A percentile compares a stretch with the other conserved stretches of the same genome.
Evolutionary conservation across 208 protist species (phyloP).

Genomic region (Trichomonas tenax): DNA sequence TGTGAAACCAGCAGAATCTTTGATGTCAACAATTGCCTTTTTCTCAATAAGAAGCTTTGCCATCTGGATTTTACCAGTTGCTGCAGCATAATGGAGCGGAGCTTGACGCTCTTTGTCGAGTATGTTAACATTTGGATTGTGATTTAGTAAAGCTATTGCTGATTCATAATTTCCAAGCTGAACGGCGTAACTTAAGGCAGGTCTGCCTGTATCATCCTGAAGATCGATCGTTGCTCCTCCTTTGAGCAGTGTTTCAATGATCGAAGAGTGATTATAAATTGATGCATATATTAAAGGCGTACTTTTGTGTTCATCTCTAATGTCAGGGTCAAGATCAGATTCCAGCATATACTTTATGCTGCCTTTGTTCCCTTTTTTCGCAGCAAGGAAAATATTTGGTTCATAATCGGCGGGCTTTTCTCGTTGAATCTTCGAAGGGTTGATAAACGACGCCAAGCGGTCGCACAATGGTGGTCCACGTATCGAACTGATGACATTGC

Average conservation of each 20-base stretch:
- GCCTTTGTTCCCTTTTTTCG: neutral
- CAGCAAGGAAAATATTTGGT: neutral
- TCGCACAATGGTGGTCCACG: neutral
- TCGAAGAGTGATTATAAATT: neutral
- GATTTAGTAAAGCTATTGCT: neutral
- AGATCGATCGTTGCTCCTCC: neutral
- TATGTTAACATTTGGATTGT: neutral
- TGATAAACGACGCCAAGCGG: neutral
- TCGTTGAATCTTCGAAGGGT: neutral
- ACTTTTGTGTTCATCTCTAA: neutral
- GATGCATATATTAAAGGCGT: neutral
- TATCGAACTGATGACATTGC: neutral
- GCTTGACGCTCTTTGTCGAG: neutral
- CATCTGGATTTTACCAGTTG: neutral
- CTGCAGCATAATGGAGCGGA: neutral
- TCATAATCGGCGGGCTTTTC: neutral
- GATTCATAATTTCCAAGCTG: neutral
- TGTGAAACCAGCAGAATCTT: neutral
- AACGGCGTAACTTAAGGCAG: constrained; percentile 46
- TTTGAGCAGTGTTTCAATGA: neutral
- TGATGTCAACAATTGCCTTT: neutral
- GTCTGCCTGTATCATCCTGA: constrained; percentile 29
- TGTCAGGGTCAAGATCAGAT: neutral
- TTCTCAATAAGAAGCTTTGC: neutral
- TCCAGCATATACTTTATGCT: neutral